phyloP scores from a whole-genome alignment of 2,329 filamentous ascomycete species.

The Trichoderma sp. region DNA sequence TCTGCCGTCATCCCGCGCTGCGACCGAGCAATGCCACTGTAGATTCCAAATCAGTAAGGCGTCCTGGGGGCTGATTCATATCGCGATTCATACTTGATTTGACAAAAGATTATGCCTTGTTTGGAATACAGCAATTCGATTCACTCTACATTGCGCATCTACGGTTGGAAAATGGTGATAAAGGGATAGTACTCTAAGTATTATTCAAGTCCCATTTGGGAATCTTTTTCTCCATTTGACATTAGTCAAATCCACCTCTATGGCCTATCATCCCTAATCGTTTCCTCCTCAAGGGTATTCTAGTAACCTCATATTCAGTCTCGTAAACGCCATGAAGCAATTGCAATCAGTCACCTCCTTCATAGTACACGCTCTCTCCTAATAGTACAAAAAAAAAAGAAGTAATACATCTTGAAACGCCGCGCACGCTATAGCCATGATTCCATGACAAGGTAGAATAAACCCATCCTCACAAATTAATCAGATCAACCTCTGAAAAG shows the following conservation, averaged over 20 bases:
- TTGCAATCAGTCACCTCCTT: neutral
- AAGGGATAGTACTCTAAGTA: neutral
- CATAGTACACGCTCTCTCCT: neutral
- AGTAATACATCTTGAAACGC: neutral
- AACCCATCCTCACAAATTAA: conserved; percentile 61
- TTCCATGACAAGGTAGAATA: neutral
- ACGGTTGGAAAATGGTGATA: neutral
- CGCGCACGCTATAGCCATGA: neutral
- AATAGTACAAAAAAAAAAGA: neutral
- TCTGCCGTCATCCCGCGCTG: conserved; percentile 5
- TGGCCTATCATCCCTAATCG: neutral
- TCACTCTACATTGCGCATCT: neutral
- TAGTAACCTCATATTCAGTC: neutral
- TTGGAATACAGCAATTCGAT: neutral
- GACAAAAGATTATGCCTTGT: neutral
- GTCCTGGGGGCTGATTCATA: neutral
- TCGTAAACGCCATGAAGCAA: conserved; percentile 14
- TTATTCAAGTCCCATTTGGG: neutral
- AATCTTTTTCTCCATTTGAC: neutral
- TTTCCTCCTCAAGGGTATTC: neutral
- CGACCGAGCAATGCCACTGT: neutral
- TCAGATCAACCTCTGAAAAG: conserved; percentile 84
- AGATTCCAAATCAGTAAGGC: conserved; percentile 18
- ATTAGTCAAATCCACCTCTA: neutral
- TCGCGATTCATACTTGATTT: neutral